Evolutionary conservation across 2,329 filamentous ascomycete genomes (phyloP).

Genomic region (Aspergillus sergii): DNA sequence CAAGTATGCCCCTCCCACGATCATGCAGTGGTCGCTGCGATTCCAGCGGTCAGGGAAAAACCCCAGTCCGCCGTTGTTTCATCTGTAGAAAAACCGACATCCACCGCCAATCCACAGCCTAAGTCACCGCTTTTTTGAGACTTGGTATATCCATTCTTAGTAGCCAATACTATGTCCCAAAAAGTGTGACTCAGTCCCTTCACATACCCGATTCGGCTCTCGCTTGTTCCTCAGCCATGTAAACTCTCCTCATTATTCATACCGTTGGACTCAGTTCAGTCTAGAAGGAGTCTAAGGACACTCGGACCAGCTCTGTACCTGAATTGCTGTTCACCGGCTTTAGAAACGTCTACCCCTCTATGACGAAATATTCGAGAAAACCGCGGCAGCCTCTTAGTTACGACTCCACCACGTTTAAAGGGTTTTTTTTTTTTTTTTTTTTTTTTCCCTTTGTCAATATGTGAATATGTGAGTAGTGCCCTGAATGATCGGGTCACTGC

Average conservation of each 20-base stretch:
- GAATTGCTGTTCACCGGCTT: constrained; percentile 2
- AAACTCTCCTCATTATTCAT: constrained; percentile 1
- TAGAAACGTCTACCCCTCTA: background rate
- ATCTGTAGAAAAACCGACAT: background rate
- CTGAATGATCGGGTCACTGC: background rate
- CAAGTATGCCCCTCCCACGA: background rate
- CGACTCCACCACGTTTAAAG: background rate
- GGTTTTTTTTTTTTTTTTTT: background rate
- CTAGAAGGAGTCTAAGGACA: background rate
- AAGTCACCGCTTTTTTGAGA: constrained; percentile 3
- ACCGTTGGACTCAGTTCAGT: background rate
- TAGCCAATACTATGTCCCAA: background rate
- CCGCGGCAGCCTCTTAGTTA: background rate
- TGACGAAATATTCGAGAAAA: constrained; percentile 2
- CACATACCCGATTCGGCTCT: background rate
- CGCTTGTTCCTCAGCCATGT: background rate
- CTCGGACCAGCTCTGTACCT: background rate
- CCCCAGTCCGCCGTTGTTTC: constrained; percentile 2
- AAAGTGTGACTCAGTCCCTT: background rate
- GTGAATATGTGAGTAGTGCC: background rate
- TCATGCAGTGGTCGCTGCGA: background rate
- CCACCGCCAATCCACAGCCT: background rate
- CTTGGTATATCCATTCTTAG: constrained; percentile 1
- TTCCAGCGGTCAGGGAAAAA: constrained; percentile 1
- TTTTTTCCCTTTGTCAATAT: background rate